A percentile compares a stretch with the other conserved stretches of the same genome.
These are phyloP conservation scores for Bipolaris zeicola DNA, from an alignment of 2,329 filamentous ascomycete genomes.

Conservation along the genomic window DNA sequence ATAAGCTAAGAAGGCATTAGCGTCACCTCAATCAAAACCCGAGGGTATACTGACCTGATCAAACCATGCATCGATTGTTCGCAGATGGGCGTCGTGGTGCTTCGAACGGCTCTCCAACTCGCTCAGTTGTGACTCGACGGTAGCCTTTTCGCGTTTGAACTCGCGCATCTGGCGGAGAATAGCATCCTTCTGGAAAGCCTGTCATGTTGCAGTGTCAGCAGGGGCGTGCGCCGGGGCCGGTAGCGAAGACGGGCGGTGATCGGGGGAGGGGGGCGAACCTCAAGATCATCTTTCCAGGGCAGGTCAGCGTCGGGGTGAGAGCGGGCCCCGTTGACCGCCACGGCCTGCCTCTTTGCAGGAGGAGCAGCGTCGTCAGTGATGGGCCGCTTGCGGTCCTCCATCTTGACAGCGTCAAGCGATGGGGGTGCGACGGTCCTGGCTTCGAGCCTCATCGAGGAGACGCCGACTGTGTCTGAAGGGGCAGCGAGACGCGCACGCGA, in stretches of 20 bases:
- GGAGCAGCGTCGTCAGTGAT: conserved; percentile 86
- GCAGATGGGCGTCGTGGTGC: conserved; percentile 90
- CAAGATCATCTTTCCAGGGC: conserved; percentile 72
- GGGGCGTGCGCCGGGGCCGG: conserved; percentile 30
- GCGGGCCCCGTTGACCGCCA: conserved; percentile 72
- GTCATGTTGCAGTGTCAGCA: conserved; percentile 42
- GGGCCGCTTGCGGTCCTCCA: conserved; percentile 99
- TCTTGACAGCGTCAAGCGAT: conserved; percentile 83
- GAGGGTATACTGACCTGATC: conserved; percentile 70
- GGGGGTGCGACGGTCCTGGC: conserved; percentile 74
- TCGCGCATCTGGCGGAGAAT: conserved; percentile 98
- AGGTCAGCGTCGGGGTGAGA: conserved; percentile 70
- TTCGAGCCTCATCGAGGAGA: conserved; percentile 82
- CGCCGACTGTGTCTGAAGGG: conserved; percentile 43
- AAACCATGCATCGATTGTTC: conserved; percentile 92
- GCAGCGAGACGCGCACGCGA: conserved; percentile 24
- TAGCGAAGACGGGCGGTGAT: conserved; percentile 24
- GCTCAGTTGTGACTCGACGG: conserved; percentile 78
- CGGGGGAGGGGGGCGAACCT: conserved; percentile 66
- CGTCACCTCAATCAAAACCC: conserved; percentile 16
- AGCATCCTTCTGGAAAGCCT: conserved; percentile 94
- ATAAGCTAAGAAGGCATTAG: conserved; percentile 50
- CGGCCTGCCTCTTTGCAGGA: conserved; percentile 86
- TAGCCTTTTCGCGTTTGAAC: conserved; percentile 88
- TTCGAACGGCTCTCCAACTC: conserved; percentile 77